Percentiles rank a stretch among this genome's conserved stretches.
These are phyloP conservation scores for Achaetomiella virescens DNA, from an alignment of 495 filamentous ascomycete species.

Conservation along the genomic window DNA sequence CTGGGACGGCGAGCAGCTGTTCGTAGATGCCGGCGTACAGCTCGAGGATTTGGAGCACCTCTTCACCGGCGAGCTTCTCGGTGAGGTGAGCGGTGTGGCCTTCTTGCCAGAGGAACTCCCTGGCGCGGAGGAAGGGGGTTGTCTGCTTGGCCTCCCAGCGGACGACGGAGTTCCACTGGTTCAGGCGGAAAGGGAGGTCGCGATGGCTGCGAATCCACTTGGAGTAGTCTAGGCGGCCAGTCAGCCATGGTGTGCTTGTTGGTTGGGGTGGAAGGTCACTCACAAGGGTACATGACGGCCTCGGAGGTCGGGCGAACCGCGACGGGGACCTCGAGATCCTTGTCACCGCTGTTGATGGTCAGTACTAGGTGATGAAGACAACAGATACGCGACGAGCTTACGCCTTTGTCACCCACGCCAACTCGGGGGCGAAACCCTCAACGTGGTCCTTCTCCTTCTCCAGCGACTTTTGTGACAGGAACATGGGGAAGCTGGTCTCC, in stretches of 20 bases:
- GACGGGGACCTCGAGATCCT: constrained; percentile 86
- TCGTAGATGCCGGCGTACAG: constrained; percentile 85
- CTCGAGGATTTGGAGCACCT: constrained; percentile 91
- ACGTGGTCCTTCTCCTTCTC: constrained; percentile 95
- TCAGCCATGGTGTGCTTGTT: constrained; percentile 71
- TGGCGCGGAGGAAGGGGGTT: constrained; percentile 83
- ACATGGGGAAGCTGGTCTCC: constrained; percentile 94
- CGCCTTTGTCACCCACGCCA: constrained; percentile 98
- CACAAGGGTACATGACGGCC: constrained; percentile 77
- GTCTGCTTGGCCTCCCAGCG: constrained; percentile 99
- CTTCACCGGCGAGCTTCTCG: constrained; percentile 65
- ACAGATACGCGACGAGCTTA: constrained; percentile 39
- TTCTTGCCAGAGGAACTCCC: constrained; percentile 98
- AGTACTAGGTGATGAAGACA: neutral
- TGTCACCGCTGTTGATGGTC: constrained; percentile 56
- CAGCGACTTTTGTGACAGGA: constrained; percentile 82
- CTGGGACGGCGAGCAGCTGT: constrained; percentile 87
- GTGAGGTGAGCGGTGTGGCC: constrained; percentile 94
- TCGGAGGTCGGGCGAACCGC: constrained; percentile 95
- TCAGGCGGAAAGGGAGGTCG: constrained; percentile 84
- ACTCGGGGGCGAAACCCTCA: constrained; percentile 94
- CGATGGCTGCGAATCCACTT: constrained; percentile 94
- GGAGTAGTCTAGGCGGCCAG: constrained; percentile 69
- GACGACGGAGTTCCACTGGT: constrained; percentile 98
- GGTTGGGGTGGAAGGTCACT: constrained; percentile 3